Percentiles rank a stretch among this genome's conserved stretches.
Conservation (phyloP, 805 yeast species). For the Wickerhamomyces hampshirensis region DNA sequence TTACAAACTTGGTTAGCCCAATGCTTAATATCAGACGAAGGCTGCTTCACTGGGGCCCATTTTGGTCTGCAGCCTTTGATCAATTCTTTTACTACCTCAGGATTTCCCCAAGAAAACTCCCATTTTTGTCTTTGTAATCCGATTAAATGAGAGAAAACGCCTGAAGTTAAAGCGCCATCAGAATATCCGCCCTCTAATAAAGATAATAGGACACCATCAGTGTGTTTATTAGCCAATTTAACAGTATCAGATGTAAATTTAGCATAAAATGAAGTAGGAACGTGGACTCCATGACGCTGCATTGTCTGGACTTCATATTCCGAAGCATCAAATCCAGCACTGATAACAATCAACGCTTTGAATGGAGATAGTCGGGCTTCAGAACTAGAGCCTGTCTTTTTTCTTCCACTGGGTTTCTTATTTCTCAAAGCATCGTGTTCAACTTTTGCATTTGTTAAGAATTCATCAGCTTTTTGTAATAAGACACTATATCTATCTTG, state of each 20-base stretch:
- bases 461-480: conserved; percentile 63
- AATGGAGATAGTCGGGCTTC: conserved; percentile 30
- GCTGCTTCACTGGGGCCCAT: conserved; percentile 57
- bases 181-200: conserved; percentile 84
- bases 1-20: conserved; percentile 65
- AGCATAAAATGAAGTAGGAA: conserved; percentile 76
- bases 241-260: conserved; percentile 69
- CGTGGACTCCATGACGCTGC: conserved; percentile 81
- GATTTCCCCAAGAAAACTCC: conserved; percentile 62
- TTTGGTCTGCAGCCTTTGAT: conserved; percentile 62
- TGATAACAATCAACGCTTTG: conserved; percentile 59
- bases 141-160: conserved; percentile 71
- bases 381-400: conserved; percentile 6
- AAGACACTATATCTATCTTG: conserved; percentile 54
- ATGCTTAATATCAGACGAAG: conserved; percentile 44
- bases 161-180: conserved; percentile 74
- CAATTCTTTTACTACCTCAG: conserved; percentile 58
- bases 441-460: conserved; percentile 43
- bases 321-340: conserved; percentile 87
- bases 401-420: conserved; percentile 11
- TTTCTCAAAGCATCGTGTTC: conserved; percentile 31
- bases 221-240: conserved; percentile 58
- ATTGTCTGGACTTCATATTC: conserved; percentile 77
- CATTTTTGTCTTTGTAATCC: conserved; percentile 59
- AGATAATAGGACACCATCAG: conserved; percentile 60